These are phyloP conservation scores for Cymbopogon flexuosus DNA, from an alignment of 202 grass and related monocot species.

Conservation along the genomic window DNA sequence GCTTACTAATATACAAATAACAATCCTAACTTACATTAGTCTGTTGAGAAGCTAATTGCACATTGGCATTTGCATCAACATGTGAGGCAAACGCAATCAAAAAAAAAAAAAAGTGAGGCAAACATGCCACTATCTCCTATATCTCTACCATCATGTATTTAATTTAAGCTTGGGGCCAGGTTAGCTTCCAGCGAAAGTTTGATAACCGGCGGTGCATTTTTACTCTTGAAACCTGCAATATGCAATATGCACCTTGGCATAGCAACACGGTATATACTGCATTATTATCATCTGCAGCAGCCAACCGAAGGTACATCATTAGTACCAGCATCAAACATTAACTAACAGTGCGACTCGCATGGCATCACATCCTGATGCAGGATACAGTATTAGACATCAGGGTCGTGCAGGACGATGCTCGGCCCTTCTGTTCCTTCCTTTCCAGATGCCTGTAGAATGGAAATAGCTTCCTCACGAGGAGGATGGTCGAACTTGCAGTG, in stretches of 20 bases:
- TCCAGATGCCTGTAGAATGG: slow-evolving; percentile 43
- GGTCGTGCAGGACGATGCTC: not conserved
- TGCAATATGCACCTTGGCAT: not conserved
- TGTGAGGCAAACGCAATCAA: too few species aligned
- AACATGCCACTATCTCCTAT: not conserved
- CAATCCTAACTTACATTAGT: too few species aligned
- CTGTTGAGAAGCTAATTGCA: not conserved
- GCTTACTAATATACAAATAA: too few species aligned
- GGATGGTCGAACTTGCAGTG: slow-evolving; percentile 88
- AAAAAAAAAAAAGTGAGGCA: not conserved
- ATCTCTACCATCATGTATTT: not conserved
- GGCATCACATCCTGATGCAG: too few species aligned
- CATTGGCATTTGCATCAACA: not conserved
- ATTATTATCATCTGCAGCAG: not conserved
- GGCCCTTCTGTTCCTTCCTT: not conserved
- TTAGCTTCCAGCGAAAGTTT: not conserved
- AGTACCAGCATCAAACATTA: not conserved
- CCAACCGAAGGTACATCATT: not conserved
- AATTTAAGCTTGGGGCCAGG: too few species aligned
- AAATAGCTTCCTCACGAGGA: slow-evolving; percentile 49
- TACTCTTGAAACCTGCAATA: not conserved
- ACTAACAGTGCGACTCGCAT: not conserved
- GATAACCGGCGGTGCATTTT: not conserved
- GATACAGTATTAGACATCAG: not conserved
- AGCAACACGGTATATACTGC: not conserved